These are phyloP conservation scores for Mucor sp. DNA, from an alignment of 371 early-diverging fungal genomes.

Conservation along the genomic window DNA sequence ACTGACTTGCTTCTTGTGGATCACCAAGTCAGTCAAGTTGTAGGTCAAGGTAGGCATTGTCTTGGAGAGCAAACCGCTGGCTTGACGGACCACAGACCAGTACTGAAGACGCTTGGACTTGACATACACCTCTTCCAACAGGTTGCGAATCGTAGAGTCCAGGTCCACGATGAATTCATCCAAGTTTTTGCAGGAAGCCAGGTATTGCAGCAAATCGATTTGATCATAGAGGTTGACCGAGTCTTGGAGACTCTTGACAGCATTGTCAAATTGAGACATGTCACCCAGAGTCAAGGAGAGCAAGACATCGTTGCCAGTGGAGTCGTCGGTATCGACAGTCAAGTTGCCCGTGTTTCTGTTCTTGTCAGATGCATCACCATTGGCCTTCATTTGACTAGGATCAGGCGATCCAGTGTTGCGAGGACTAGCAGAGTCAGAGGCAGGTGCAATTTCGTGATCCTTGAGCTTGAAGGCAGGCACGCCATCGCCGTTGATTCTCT, in stretches of 20 bases:
- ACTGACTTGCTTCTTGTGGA: constrained; percentile 80
- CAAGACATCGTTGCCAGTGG: constrained; percentile 15
- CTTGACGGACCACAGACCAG: constrained; percentile 86
- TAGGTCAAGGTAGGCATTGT: constrained; percentile 75
- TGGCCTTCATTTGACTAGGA: background rate
- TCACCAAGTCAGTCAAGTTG: constrained; percentile 82
- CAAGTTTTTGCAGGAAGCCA: constrained; percentile 71
- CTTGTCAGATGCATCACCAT: background rate
- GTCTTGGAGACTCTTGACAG: constrained; percentile 60
- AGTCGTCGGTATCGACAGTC: constrained; percentile 1
- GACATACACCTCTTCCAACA: constrained; percentile 83
- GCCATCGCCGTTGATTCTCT: constrained; percentile 25
- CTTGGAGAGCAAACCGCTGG: constrained; percentile 79
- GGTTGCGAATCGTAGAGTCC: constrained; percentile 59
- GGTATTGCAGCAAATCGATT: constrained; percentile 78
- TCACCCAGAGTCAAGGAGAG: constrained; percentile 74
- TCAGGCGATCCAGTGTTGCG: constrained; percentile 5
- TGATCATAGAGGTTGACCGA: constrained; percentile 86
- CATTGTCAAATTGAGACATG: constrained; percentile 60
- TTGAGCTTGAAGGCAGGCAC: constrained; percentile 51
- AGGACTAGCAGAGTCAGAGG: constrained; percentile 3
- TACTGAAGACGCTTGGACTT: constrained; percentile 74
- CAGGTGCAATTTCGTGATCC: constrained; percentile 44
- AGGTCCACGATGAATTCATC: constrained; percentile 54
- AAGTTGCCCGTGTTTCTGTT: background rate